Percentiles rank a stretch among this genome's conserved stretches.
phyloP scores from a whole-genome alignment of 1,284 basidiomycete genomes.

The Leccinum subrobustum region DNA sequence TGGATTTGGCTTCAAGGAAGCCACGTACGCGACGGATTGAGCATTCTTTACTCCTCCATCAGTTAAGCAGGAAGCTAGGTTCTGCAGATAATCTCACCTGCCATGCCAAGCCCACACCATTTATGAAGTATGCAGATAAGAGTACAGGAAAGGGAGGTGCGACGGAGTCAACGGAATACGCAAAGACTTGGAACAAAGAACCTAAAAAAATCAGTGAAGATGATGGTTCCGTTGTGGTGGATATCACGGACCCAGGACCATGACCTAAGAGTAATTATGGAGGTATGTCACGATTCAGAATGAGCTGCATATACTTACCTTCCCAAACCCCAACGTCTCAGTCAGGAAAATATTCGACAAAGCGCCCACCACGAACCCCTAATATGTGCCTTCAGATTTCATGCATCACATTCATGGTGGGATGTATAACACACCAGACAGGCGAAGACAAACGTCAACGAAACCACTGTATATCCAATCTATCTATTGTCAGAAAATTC shows the following conservation, averaged over 20 bases:
- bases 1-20: slow-evolving; percentile 20
- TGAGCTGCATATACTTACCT: slow-evolving; percentile 16
- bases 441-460: slow-evolving; percentile 29
- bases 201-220: slow-evolving; percentile 22
- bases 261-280: slow-evolving; percentile 16
- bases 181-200: slow-evolving; percentile 36
- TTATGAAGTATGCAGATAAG: slow-evolving; percentile 52
- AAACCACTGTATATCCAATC: slow-evolving; percentile 25
- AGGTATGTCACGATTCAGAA: neutral
- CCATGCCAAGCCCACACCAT: slow-evolving; percentile 56
- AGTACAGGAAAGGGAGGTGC: slow-evolving; percentile 64
- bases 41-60: slow-evolving; percentile 22
- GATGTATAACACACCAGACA: slow-evolving; percentile 22
- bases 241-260: slow-evolving; percentile 24
- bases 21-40: slow-evolving; percentile 28
- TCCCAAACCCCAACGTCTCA: slow-evolving; percentile 28
- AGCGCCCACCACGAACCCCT: slow-evolving; percentile 30
- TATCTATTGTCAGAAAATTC: neutral
- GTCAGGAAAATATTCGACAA: slow-evolving; percentile 23
- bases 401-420: neutral
- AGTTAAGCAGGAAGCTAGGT: neutral
- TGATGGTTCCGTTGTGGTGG: neutral
- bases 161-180: slow-evolving; percentile 52
- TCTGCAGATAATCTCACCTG: slow-evolving; percentile 15
- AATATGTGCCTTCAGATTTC: neutral